These are phyloP conservation scores for Flaveria robusta DNA, from an alignment of 129 eudicot genomes.

Conservation along the genomic window DNA sequence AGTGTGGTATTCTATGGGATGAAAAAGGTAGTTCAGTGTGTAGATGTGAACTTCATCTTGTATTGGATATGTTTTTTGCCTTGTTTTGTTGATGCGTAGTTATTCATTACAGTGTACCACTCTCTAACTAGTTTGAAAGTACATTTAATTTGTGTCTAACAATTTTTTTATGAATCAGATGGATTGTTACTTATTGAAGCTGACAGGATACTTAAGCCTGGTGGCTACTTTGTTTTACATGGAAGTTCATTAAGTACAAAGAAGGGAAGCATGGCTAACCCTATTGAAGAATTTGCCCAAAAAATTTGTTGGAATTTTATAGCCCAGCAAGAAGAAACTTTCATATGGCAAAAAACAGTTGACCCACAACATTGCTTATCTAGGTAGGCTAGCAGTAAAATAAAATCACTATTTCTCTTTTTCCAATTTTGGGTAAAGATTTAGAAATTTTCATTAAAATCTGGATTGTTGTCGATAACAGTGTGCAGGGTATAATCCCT, in stretches of 20 bases:
- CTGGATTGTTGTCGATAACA: slow-evolving; percentile 12
- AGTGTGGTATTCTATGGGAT: too few relatives aligned
- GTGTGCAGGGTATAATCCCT: slow-evolving; percentile 53
- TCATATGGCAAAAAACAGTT: slow-evolving; percentile 89
- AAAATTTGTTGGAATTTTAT: slow-evolving; percentile 80
- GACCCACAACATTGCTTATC: slow-evolving; percentile 67
- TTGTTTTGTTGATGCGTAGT: too few relatives aligned
- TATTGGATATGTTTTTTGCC: background rate
- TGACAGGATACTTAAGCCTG: too few relatives aligned
- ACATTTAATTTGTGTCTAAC: background rate
- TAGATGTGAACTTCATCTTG: slow-evolving; percentile 2
- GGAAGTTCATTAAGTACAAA: too few relatives aligned
- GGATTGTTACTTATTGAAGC: slow-evolving; percentile 82
- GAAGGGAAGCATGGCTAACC: too few relatives aligned
- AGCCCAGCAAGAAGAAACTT: slow-evolving; percentile 90
- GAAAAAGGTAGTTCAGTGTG: too few relatives aligned
- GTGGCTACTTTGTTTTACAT: too few relatives aligned
- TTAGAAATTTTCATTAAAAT: background rate
- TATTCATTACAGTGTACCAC: background rate
- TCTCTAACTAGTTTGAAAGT: slow-evolving; percentile 13
- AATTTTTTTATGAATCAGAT: slow-evolving; percentile 46
- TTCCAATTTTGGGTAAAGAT: background rate
- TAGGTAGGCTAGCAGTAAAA: slow-evolving; percentile 52
- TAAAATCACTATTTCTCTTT: background rate
- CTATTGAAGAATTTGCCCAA: slow-evolving; percentile 55